Conservation (phyloP, 129 eudicot species). For the Flaveria linearis region DNA sequence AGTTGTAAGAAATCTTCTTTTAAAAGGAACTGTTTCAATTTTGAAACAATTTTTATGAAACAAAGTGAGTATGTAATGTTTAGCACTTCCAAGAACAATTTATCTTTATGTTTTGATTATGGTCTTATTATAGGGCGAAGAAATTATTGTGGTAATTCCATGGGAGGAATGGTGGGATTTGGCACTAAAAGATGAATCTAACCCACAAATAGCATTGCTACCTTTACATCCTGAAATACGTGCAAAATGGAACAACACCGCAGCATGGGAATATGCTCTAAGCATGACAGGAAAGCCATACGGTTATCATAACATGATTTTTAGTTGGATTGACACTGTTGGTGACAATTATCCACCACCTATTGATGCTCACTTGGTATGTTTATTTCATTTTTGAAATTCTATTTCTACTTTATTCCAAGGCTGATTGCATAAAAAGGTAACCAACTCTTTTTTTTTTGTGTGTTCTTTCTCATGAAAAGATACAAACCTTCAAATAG, state of each 20-base stretch:
- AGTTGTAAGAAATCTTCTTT: too few relatives aligned
- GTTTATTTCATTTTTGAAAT: neutral
- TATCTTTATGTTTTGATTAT: conserved; percentile 12
- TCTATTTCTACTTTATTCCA: neutral
- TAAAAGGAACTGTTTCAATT: too few relatives aligned
- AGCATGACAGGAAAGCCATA: conserved; percentile 96
- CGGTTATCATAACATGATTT: conserved; percentile 99
- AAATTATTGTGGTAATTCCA: conserved; percentile 79
- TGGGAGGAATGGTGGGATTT: conserved; percentile 99
- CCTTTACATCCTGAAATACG: conserved; percentile 94
- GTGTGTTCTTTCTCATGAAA: neutral
- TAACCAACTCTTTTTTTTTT: neutral
- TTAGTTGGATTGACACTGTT: conserved; percentile 98
- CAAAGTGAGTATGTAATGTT: too few relatives aligned
- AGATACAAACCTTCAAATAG: neutral
- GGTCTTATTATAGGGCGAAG: conserved; percentile 73
- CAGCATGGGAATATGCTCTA: conserved; percentile 96
- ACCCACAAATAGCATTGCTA: conserved; percentile 91
- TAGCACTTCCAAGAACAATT: neutral
- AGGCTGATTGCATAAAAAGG: too few relatives aligned
- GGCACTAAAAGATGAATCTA: conserved; percentile 86
- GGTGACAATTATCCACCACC: conserved; percentile 99
- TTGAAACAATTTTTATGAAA: too few relatives aligned
- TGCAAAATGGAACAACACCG: conserved; percentile 74
- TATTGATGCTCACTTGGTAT: conserved; percentile 99